These are phyloP conservation scores for Ormosia emarginata DNA, from an alignment of 306 rosid genomes.

Conservation along the genomic window DNA sequence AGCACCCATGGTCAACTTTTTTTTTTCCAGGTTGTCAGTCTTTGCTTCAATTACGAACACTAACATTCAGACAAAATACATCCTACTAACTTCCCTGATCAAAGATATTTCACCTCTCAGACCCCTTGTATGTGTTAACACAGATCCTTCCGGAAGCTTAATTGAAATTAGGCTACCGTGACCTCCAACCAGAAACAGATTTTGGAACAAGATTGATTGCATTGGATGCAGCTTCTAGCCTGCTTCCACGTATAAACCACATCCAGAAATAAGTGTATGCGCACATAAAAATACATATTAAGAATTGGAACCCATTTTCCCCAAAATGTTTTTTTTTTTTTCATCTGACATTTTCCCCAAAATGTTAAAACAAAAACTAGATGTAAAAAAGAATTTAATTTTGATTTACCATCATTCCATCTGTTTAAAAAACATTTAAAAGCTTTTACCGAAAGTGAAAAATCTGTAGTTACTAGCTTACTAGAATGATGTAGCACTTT, in stretches of 20 bases:
- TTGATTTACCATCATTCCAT: not conserved
- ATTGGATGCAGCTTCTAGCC: conserved; percentile 78
- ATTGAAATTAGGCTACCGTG: conserved; percentile 41
- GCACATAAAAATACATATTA: not conserved
- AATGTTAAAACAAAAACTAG: not conserved
- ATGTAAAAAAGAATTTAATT: not conserved
- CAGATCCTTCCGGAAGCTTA: not conserved
- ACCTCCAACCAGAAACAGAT: conserved; percentile 85
- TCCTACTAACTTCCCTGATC: conserved; percentile 12
- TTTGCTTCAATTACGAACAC: conserved; percentile 15
- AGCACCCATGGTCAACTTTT: conserved; percentile 1
- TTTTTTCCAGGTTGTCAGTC: not conserved
- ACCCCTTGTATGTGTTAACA: not conserved
- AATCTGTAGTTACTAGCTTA: not conserved
- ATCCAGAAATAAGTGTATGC: not conserved
- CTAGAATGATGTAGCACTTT: not conserved
- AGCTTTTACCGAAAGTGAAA: not conserved
- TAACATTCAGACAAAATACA: not conserved
- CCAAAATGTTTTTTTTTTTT: not conserved
- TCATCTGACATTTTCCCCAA: not conserved
- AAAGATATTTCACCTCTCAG: not conserved
- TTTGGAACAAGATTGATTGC: conserved; percentile 74
- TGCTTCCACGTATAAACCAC: conserved; percentile 29
- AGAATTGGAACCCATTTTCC: not conserved
- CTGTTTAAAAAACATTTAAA: not conserved